A percentile compares a stretch with the other conserved stretches of the same genome.
Conservation (phyloP, 208 protist genomes). For the Endotrypanum monterogeii region DNA sequence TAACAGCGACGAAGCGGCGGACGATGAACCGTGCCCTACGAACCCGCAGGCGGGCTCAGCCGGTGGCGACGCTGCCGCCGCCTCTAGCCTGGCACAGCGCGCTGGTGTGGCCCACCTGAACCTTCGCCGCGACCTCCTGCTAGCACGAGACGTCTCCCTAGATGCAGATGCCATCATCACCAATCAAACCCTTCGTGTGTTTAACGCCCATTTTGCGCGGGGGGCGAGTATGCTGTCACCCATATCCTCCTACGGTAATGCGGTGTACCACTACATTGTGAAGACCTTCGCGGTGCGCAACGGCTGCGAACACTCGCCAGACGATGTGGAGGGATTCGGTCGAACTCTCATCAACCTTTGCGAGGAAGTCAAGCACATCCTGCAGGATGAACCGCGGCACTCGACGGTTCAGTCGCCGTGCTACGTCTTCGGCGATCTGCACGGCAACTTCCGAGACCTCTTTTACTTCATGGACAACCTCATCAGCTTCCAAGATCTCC, state of each 20-base stretch:
- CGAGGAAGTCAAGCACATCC: conserved; percentile 65
- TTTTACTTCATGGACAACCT: conserved; percentile 94
- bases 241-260: conserved; percentile 70
- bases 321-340: conserved; percentile 85
- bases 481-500: conserved; percentile 90
- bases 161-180: conserved; percentile 85
- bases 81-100: conserved; percentile 41
- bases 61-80: conserved; percentile 17
- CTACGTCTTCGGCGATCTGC: conserved; percentile 95
- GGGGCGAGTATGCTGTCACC: conserved; percentile 51
- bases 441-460: conserved; percentile 94
- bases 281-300: conserved; percentile 85
- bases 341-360: conserved; percentile 82
- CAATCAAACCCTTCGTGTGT: conserved; percentile 68
- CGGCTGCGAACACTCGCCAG: conserved; percentile 72
- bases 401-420: conserved; percentile 73
- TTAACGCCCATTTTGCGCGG: conserved; percentile 69
- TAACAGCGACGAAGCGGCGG: background rate
- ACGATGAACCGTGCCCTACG: conserved; percentile 45
- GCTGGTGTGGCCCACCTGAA: conserved; percentile 53
- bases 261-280: conserved; percentile 88
- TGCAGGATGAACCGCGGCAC: conserved; percentile 79
- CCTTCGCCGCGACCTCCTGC: conserved; percentile 43
- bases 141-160: conserved; percentile 64
- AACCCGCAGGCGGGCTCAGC: conserved; percentile 35